phyloP scores from a whole-genome alignment of 257 asterid genomes.

The Voacanga thouarsii region DNA sequence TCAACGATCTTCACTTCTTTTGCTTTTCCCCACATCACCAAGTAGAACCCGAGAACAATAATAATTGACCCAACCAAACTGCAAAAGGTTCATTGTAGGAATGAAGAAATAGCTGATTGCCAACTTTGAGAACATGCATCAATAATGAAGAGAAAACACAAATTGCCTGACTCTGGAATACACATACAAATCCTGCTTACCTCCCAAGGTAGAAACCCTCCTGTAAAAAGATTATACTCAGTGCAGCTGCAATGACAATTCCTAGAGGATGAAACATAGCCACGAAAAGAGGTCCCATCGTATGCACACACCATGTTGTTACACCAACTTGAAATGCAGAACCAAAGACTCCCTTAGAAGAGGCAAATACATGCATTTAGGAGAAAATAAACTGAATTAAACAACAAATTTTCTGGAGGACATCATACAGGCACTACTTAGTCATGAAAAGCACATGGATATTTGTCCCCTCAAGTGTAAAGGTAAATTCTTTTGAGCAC shows the following conservation, averaged over 20 bases:
- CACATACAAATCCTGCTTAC: constrained; percentile 24
- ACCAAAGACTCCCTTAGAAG: constrained; percentile 63
- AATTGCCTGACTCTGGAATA: constrained; percentile 7
- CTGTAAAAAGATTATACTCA: constrained; percentile 58
- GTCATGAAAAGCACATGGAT: not conserved
- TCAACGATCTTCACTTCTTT: constrained; percentile 42
- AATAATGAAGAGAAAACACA: not conserved
- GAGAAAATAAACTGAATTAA: not conserved
- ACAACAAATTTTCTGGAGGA: not conserved
- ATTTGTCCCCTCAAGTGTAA: not conserved
- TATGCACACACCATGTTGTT: constrained; percentile 63
- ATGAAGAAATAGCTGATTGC: not conserved
- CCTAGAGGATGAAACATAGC: constrained; percentile 81
- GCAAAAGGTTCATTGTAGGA: constrained; percentile 11
- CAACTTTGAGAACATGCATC: not conserved
- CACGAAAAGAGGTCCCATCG: constrained; percentile 82
- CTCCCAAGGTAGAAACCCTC: constrained; percentile 76
- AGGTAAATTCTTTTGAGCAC: not conserved
- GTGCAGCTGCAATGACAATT: constrained; percentile 57
- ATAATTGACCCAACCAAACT: constrained; percentile 72
- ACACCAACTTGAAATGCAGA: constrained; percentile 87
- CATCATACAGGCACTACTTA: not conserved
- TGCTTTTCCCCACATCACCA: constrained; percentile 93
- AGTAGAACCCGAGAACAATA: constrained; percentile 80
- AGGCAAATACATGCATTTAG: not conserved